phyloP scores from a whole-genome alignment of 352 stramenopile species.

The Pythium aristosporum region DNA sequence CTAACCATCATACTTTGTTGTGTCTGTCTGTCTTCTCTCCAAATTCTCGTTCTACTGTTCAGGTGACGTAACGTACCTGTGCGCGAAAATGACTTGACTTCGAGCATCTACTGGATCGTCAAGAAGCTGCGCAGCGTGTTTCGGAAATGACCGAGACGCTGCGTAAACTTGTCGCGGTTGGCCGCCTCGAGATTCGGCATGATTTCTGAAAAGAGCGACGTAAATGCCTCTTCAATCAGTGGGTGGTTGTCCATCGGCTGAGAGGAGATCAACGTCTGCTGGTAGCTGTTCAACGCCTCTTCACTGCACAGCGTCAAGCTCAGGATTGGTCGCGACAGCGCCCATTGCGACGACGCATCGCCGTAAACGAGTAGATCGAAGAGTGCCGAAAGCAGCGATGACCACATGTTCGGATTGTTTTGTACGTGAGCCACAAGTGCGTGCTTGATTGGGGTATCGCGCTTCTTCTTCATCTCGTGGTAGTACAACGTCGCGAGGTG shows the following conservation, averaged over 20 bases:
- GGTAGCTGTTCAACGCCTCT: conserved; percentile 91
- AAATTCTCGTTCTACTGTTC: not conserved
- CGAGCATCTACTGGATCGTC: conserved; percentile 61
- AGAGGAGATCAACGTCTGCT: conserved; percentile 93
- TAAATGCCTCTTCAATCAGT: conserved; percentile 95
- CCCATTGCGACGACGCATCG: conserved; percentile 96
- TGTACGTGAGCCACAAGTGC: conserved; percentile 90
- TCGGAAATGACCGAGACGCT: conserved; percentile 96
- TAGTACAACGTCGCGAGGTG: conserved; percentile 92
- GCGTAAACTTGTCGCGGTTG: conserved; percentile 98
- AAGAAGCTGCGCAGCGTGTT: conserved; percentile 94
- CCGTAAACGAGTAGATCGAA: conserved; percentile 98
- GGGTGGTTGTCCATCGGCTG: conserved; percentile 93
- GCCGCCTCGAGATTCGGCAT: conserved; percentile 94
- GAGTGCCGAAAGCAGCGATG: conserved; percentile 83
- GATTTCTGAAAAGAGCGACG: conserved; percentile 95
- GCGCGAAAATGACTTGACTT: not conserved
- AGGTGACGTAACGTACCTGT: conserved; percentile 7
- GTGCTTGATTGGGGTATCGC: conserved; percentile 93
- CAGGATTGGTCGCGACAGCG: conserved; percentile 96
- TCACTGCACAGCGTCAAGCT: conserved; percentile 96
- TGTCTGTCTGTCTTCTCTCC: not conserved
- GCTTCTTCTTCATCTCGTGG: conserved; percentile 96
- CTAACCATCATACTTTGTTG: conserved; percentile 16
- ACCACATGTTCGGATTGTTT: conserved; percentile 93